Base-by-base conservation (phyloP, 1,284 basidiomycete species). In the Lignosus rhinocerotis region DNA sequence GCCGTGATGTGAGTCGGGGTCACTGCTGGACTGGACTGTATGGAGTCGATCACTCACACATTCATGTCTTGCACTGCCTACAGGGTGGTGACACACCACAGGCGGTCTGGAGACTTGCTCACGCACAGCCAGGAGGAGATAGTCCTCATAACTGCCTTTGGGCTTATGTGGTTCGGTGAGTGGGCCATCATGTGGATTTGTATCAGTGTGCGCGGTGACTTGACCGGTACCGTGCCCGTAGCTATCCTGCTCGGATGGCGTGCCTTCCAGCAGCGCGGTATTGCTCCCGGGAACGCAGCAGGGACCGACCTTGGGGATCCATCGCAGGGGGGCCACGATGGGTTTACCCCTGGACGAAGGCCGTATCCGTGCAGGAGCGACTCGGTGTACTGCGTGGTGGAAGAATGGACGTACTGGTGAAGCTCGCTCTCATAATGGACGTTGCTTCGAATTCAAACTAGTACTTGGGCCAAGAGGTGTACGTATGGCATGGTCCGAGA, bases 111-210 rank as follows among this genome's bases (percentile, higher is more conserved):
- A 10, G 78, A 80, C 51, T 67, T 87, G 58, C 72, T 92, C 64
- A 83, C 85, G 44, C 83, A 83, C 65, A 78, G 76, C 48, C 89
- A 92, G 66, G 87, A 90, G 67, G 88, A 92, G 67, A 78, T 83
- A 71, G 74, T 87, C 21, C 70, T 92, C 70, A 86, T 92, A 62
- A 83, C 75, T 6, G 85, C 85, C 5, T 80, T 90, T 53, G 88
- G 84, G 9, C 72, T 90, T 58, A 82, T 88, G 69, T 90, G 86
- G 86, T 76, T 91, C 55, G 87, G 88, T 90, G 69, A 68, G 83
- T 46, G 55, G 55, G 44, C 19, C 14, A 1, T 39, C 25, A 25
- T 25, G 4, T 25, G 25, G 25, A 25, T n/a, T n/a, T n/a, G n/a
- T n/a, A n/a, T n/a, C n/a, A n/a, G 25, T 25, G 4, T 25, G n/a